Evolutionary conservation across 768 basidiomycete genomes (phyloP).

Genomic region (Tylopilus subfusipes): DNA sequence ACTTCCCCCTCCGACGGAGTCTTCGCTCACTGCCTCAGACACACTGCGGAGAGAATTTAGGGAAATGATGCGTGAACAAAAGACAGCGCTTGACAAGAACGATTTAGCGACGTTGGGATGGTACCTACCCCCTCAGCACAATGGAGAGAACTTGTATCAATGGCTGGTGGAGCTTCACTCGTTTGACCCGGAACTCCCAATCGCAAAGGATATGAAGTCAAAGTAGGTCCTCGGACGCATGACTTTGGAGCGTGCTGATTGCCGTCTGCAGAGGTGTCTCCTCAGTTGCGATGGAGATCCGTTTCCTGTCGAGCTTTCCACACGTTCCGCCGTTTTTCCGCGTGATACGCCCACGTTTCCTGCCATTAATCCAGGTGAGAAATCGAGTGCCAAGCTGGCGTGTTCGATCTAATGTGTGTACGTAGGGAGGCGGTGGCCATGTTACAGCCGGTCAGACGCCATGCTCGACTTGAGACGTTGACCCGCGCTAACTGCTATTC

Average conservation of each 20-base stretch:
- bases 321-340: conserved; percentile 74
- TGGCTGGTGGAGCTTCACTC: conserved; percentile 76
- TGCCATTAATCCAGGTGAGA: conserved; percentile 54
- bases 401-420: conserved; percentile 3
- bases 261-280: conserved; percentile 43
- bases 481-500: background rate
- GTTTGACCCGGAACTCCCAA: conserved; percentile 56
- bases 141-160: conserved; percentile 65
- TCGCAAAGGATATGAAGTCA: conserved; percentile 55
- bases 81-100: conserved; percentile 40
- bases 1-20: conserved; percentile 59
- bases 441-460: conserved; percentile 51
- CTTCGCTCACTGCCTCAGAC: conserved; percentile 50
- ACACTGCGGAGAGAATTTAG: conserved; percentile 61
- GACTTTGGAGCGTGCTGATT: background rate
- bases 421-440: conserved; percentile 66
- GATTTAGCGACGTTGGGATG: conserved; percentile 52
- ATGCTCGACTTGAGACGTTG: background rate
- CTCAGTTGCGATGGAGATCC: conserved; percentile 69
- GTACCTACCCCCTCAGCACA: conserved; percentile 65
- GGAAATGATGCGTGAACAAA: conserved; percentile 59
- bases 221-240: conserved; percentile 33
- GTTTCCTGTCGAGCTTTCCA: conserved; percentile 65
- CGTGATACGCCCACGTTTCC: conserved; percentile 67
- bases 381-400: background rate